A percentile compares a stretch with the other conserved stretches of the same genome.
phyloP scores from a whole-genome alignment of 140 eudicot species.

The Ambrosia hybrid region DNA sequence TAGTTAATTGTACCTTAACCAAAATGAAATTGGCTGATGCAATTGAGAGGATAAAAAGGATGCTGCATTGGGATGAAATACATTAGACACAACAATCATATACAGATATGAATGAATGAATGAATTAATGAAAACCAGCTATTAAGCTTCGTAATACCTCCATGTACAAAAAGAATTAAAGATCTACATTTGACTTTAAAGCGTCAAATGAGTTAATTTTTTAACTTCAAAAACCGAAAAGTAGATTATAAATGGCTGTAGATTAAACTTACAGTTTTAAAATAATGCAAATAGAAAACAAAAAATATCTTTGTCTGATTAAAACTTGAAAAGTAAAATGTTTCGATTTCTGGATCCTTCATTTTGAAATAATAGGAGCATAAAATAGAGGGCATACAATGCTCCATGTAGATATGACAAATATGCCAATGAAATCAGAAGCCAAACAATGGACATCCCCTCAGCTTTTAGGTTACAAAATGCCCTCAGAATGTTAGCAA shows the following conservation, averaged over 20 bases:
- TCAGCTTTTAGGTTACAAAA: constrained; percentile 50
- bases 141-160: constrained; percentile 6
- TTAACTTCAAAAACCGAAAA: not conserved
- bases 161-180: not conserved
- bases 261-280: not conserved
- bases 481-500: constrained; percentile 53
- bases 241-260: not conserved
- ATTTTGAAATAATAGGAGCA: not conserved
- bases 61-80: constrained; percentile 45
- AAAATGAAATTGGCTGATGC: constrained; percentile 81
- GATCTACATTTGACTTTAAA: not conserved
- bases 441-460: constrained; percentile 92
- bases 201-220: constrained; percentile 5
- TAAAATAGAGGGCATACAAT: constrained; percentile 53
- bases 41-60: constrained; percentile 62
- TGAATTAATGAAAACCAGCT: not conserved
- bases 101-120: not conserved
- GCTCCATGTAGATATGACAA: constrained; percentile 86
- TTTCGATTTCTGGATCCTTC: not conserved
- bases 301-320: not conserved
- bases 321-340: not conserved
- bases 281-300: not conserved
- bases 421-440: constrained; percentile 75
- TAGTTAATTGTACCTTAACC: constrained; percentile 57
- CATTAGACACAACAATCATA: constrained; percentile 28